phyloP scores from a whole-genome alignment of 495 filamentous ascomycete species.

The Penicillium samsonianum region DNA sequence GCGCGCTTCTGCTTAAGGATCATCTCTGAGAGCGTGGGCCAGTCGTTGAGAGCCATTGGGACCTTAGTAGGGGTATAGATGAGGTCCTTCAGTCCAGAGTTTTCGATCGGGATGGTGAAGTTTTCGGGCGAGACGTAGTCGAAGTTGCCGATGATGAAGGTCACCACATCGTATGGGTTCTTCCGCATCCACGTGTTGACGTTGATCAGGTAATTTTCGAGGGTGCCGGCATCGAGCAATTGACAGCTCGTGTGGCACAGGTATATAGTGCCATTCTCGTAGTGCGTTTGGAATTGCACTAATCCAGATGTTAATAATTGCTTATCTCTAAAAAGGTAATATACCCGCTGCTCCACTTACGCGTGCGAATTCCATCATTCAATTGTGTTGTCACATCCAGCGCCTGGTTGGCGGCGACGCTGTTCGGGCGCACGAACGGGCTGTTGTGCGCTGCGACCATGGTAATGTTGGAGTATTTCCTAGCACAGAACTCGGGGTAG shows the following conservation, averaged over 20 bases:
- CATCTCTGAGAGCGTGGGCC: constrained; percentile 81
- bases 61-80: constrained; percentile 70
- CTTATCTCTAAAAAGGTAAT: neutral
- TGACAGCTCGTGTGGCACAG: constrained; percentile 79
- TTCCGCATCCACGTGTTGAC: constrained; percentile 71
- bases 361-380: constrained; percentile 83
- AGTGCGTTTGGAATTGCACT: constrained; percentile 85
- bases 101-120: constrained; percentile 61
- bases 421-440: constrained; percentile 69
- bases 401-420: constrained; percentile 77
- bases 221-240: constrained; percentile 74
- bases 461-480: constrained; percentile 88
- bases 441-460: constrained; percentile 86
- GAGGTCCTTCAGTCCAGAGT: constrained; percentile 66
- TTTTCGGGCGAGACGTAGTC: constrained; percentile 64
- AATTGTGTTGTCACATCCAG: constrained; percentile 71
- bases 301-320: constrained; percentile 7
- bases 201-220: constrained; percentile 68
- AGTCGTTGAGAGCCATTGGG: constrained; percentile 71
- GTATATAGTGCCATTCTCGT: constrained; percentile 58
- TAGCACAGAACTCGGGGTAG: constrained; percentile 78
- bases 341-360: constrained; percentile 38
- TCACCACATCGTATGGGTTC: constrained; percentile 90
- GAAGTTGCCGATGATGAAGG: constrained; percentile 81
- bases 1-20: constrained; percentile 66